These are phyloP conservation scores for Lignosus rhinocerotis DNA, from an alignment of 1,284 basidiomycete species.

Conservation along the genomic window DNA sequence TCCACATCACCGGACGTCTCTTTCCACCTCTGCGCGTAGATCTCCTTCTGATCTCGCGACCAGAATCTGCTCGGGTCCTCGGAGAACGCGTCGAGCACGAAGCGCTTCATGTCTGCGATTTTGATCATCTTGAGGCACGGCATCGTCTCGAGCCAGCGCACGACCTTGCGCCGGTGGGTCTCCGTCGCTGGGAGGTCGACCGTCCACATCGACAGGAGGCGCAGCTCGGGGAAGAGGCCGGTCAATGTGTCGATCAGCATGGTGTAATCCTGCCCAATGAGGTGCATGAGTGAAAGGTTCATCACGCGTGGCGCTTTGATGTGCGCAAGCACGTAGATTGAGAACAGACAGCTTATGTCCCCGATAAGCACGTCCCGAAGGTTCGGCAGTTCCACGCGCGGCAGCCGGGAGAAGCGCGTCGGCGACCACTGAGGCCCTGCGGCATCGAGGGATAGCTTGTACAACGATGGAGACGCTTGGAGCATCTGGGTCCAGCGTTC, in stretches of 20 bases:
- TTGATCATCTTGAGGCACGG: slow-evolving; percentile 52
- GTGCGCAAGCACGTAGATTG: slow-evolving; percentile 44
- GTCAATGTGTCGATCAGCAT: slow-evolving; percentile 46
- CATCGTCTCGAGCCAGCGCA: slow-evolving; percentile 54
- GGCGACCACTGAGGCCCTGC: slow-evolving; percentile 45
- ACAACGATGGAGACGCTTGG: slow-evolving; percentile 44
- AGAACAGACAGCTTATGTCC: slow-evolving; percentile 49
- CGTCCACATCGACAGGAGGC: slow-evolving; percentile 49
- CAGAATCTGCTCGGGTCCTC: slow-evolving; percentile 32
- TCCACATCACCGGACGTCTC: slow-evolving; percentile 8
- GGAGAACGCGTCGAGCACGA: slow-evolving; percentile 47
- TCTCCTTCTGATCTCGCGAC: slow-evolving; percentile 5
- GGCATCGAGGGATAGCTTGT: slow-evolving; percentile 56
- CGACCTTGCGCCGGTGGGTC: slow-evolving; percentile 32
- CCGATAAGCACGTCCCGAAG: slow-evolving; percentile 55
- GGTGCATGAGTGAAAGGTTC: slow-evolving; percentile 54
- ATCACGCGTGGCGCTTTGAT: slow-evolving; percentile 52
- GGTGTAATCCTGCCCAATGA: slow-evolving; percentile 50
- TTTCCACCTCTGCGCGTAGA: slow-evolving; percentile 10
- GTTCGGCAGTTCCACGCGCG: slow-evolving; percentile 44
- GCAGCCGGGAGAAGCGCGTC: not conserved
- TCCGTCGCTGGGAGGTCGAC: slow-evolving; percentile 36
- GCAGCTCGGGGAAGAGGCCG: slow-evolving; percentile 47
- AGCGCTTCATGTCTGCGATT: slow-evolving; percentile 40
- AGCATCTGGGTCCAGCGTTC: slow-evolving; percentile 53